Percentiles rank a stretch among this genome's conserved stretches.
Conservation (phyloP, 768 basidiomycete genomes). For the Phylloporus sp. region DNA sequence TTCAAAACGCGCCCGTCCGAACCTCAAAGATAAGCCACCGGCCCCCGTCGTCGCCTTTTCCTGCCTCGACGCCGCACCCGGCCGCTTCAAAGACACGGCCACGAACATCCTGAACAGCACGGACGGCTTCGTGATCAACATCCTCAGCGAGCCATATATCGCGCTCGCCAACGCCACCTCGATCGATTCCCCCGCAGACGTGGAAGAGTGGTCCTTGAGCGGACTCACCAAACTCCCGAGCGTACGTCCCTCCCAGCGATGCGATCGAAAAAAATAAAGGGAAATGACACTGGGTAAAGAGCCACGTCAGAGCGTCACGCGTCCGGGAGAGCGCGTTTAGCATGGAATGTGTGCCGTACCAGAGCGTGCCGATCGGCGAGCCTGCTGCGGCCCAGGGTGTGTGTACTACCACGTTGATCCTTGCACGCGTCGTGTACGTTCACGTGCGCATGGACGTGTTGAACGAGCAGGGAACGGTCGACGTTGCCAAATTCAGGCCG, state of each 20-base stretch:
- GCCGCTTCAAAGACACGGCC: constrained; percentile 37
- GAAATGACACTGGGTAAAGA: constrained; percentile 16
- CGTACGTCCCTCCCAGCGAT: not conserved
- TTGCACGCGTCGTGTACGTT: constrained; percentile 37
- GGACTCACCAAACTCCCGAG: constrained; percentile 22
- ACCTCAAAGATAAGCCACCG: constrained; percentile 20
- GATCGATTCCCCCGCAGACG: constrained; percentile 33
- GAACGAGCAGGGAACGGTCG: constrained; percentile 32
- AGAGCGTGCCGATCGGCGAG: constrained; percentile 31
- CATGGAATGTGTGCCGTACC: constrained; percentile 42
- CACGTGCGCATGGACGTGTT: constrained; percentile 41
- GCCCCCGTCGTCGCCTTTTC: constrained; percentile 38
- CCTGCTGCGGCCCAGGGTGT: constrained; percentile 25
- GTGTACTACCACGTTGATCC: constrained; percentile 29
- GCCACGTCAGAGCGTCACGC: constrained; percentile 34
- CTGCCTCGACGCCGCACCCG: constrained; percentile 11
- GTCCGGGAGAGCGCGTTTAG: constrained; percentile 44
- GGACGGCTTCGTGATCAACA: constrained; percentile 45
- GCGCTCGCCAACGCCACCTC: constrained; percentile 37
- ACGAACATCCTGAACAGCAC: constrained; percentile 38
- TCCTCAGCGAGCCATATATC: constrained; percentile 48
- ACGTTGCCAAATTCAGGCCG: constrained; percentile 32
- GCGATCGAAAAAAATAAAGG: too few species aligned
- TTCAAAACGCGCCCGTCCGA: not conserved
- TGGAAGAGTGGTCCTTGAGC: constrained; percentile 38